Base-by-base conservation (phyloP, 345 rosid genomes). In the Hirschfeldia incana region DNA sequence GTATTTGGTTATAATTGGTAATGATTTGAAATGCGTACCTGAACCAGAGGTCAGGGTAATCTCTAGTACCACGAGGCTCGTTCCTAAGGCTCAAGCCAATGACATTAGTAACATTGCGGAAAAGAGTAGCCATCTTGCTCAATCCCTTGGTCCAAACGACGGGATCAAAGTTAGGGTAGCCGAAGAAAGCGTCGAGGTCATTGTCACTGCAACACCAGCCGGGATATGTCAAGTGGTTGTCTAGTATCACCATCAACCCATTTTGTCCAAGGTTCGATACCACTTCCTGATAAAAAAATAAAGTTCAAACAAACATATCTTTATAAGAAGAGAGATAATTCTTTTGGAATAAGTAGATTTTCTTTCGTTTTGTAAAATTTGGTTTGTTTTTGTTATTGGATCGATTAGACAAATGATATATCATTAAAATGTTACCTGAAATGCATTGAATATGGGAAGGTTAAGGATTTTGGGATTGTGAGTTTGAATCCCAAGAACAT, bases 181-280 rank as follows among this genome's bases (percentile, higher is more conserved):
- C 98, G 58, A 92, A 90, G 86, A 92, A 94, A 12, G 96, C 97
- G 80, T 90, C 90, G 70, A 86, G 96, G 28, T 94, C 97, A 21
- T 34, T 75, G 42, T 70, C 83, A 57, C 91, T 65, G 80, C 97
- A 92, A 39, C 98, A 94, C 98, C 97, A 94, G n/a, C 96, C 94
- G 0, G 98, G 97, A 57, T 76, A 85, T 84, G 89, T 92, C 28
- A 94, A 34, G 84, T 94, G 97, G 80, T 92, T 92, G 85, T 94
- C 97, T 1, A 90, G 67, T 69, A 94, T 89, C 79, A 90, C 96
- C 97, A 92, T 87, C 68, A 94, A 84, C 13, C 84, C 79, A 80
- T 88, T 85, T 12, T 79, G 77, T 16, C 90, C 92, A 2, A 93
- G 93, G 78, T 76, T 84, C 12, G 85, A 69, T 73, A 93, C 98